Percentiles rank a stretch among this genome's conserved stretches.
These are phyloP conservation scores for Glebionis coronaria DNA, from an alignment of 129 eudicot species.

Conservation along the genomic window DNA sequence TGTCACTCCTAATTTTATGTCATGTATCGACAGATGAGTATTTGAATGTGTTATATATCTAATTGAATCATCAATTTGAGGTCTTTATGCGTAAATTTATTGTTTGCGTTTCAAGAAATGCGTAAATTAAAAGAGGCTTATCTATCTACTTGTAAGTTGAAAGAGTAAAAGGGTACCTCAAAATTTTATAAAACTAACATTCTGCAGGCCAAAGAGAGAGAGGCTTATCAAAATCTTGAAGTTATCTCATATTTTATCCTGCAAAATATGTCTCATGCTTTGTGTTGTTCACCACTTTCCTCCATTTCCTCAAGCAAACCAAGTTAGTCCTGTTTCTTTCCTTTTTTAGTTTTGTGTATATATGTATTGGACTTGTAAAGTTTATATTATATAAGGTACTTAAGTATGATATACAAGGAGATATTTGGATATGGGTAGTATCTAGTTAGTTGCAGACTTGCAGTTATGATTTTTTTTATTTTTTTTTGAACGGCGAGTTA, in stretches of 20 bases:
- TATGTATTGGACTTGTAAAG: not conserved
- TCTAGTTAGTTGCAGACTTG: too few species aligned
- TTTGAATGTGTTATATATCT: too few species aligned
- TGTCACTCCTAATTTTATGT: too few species aligned
- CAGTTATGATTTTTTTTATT: too few species aligned
- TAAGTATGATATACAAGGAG: too few species aligned
- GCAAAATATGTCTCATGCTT: slow-evolving; percentile 39
- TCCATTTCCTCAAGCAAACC: slow-evolving; percentile 35
- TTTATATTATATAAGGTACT: not conserved
- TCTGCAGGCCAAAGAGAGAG: slow-evolving; percentile 9
- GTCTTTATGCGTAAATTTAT: too few species aligned
- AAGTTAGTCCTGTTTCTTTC: slow-evolving; percentile 19
- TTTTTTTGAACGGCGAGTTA: too few species aligned
- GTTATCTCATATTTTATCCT: slow-evolving; percentile 5
- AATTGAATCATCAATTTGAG: too few species aligned
- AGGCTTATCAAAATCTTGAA: slow-evolving; percentile 21
- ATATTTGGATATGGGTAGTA: not conserved
- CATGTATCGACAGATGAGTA: too few species aligned
- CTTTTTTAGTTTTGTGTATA: slow-evolving; percentile 12
- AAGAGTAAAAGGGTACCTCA: slow-evolving; percentile 23
- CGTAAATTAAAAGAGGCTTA: slow-evolving; percentile 23
- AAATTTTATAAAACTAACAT: not conserved
- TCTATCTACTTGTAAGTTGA: slow-evolving; percentile 10
- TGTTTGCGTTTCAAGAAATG: too few species aligned
- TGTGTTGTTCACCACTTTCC: slow-evolving; percentile 42